A percentile compares a stretch with the other conserved stretches of the same genome.
Evolutionary conservation across 345 rosid species (phyloP).

Genomic region (Arabis hirsuta): DNA sequence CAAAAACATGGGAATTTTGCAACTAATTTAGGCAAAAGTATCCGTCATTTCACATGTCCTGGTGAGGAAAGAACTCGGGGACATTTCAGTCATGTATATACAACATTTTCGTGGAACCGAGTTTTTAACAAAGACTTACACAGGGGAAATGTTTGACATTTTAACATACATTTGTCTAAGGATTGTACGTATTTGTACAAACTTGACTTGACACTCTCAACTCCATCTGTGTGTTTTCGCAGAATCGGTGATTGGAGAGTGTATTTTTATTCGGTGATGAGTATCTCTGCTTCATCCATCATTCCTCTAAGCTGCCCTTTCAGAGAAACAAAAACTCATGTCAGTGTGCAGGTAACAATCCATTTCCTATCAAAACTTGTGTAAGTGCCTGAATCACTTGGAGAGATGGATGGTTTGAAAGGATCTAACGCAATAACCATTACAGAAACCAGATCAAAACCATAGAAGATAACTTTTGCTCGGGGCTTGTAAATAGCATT

Average conservation of each 20-base stretch:
- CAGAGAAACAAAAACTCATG: conserved; percentile 18
- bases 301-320: conserved; percentile 28
- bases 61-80: not conserved
- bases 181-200: conserved; percentile 35
- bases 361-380: not conserved
- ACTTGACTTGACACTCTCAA: conserved; percentile 25
- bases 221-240: not conserved
- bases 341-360: not conserved
- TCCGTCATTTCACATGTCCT: not conserved
- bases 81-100: conserved; percentile 14
- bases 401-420: not conserved
- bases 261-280: conserved; percentile 40
- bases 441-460: not conserved
- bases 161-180: conserved; percentile 19
- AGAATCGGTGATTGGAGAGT: not conserved
- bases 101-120: conserved; percentile 16
- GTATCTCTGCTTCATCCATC: conserved; percentile 38
- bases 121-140: conserved; percentile 36
- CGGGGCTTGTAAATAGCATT: not conserved
- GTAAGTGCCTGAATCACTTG: not conserved
- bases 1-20: not conserved
- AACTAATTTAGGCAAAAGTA: too few species aligned
- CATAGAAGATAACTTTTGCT: conserved; percentile 13
- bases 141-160: conserved; percentile 15
- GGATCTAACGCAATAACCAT: not conserved